A percentile compares a stretch with the other conserved stretches of the same genome.
These are phyloP conservation scores for Cydonia oblonga DNA, from an alignment of 331 rosid species.

Conservation along the genomic window DNA sequence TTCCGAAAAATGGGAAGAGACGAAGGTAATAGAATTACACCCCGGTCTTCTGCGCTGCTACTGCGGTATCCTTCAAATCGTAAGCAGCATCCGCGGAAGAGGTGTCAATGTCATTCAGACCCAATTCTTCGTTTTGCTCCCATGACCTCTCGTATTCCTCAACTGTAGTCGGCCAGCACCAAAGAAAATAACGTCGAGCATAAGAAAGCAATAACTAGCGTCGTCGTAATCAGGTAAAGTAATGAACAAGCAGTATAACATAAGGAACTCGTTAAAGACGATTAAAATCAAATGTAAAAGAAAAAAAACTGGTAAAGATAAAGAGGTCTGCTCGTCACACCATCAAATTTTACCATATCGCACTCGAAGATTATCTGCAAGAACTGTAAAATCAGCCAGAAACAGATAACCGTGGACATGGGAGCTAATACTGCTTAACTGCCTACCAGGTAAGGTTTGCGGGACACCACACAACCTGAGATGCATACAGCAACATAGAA, in stretches of 20 bases:
- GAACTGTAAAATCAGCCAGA: not conserved
- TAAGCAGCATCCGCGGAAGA: constrained; percentile 78
- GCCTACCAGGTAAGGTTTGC: not conserved
- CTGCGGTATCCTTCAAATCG: constrained; percentile 16
- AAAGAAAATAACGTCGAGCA: constrained; percentile 6
- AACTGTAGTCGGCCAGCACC: constrained; percentile 19
- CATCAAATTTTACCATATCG: not conserved
- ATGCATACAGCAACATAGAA: not conserved
- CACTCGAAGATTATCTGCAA: too few relatives aligned
- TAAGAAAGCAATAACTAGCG: not conserved
- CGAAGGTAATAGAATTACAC: not conserved
- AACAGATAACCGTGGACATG: not conserved
- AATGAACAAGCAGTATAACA: not conserved
- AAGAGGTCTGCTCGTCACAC: not conserved
- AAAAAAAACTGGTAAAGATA: too few relatives aligned
- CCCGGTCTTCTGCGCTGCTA: not conserved
- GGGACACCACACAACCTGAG: not conserved
- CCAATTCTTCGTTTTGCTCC: constrained; percentile 92
- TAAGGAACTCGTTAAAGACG: too few relatives aligned
- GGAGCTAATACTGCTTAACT: not conserved
- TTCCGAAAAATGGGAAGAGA: not conserved
- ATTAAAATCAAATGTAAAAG: too few relatives aligned
- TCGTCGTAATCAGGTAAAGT: not conserved
- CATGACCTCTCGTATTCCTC: constrained; percentile 88
- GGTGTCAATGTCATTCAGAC: constrained; percentile 89